Conservation (phyloP, 2,329 filamentous ascomycete genomes). For the Colletotrichum eleusines region DNA sequence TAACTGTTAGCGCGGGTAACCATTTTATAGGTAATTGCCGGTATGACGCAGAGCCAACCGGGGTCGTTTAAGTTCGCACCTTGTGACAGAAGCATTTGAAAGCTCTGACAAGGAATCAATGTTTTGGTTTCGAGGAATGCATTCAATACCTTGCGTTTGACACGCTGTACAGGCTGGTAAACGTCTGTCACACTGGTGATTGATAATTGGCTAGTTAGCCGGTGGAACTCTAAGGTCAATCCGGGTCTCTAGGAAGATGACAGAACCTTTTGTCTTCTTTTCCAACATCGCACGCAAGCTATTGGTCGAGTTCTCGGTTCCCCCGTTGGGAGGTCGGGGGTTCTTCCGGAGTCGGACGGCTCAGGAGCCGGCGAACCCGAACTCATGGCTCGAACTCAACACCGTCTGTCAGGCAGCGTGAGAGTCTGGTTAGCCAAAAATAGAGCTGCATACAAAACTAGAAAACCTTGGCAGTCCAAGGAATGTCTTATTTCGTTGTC, state of each 20-base stretch:
- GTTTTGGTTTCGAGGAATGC: constrained; percentile 27
- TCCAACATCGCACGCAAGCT: constrained; percentile 37
- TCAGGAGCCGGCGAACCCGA: constrained; percentile 6
- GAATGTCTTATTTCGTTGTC: neutral
- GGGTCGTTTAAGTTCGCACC: neutral
- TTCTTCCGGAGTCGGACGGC: neutral
- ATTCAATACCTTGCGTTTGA: constrained; percentile 8
- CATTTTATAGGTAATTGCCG: neutral
- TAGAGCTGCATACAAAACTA: neutral
- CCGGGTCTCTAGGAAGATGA: neutral
- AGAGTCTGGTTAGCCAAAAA: neutral
- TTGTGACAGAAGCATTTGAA: constrained; percentile 26
- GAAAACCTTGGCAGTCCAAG: too few relatives aligned
- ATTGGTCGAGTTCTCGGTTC: constrained; percentile 13
- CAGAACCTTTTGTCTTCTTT: constrained; percentile 33
- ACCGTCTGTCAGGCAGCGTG: neutral
- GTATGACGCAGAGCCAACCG: neutral
- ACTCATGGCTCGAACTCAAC: constrained; percentile 6
- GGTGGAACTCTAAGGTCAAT: neutral
- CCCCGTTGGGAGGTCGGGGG: neutral
- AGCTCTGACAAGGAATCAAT: constrained; percentile 22
- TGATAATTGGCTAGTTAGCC: neutral
- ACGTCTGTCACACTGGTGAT: constrained; percentile 29
- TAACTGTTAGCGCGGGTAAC: neutral
- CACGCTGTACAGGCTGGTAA: constrained; percentile 29